Evolutionary conservation across 164 flowering plant genomes (phyloP).

Genomic region (Berberis thunbergii): DNA sequence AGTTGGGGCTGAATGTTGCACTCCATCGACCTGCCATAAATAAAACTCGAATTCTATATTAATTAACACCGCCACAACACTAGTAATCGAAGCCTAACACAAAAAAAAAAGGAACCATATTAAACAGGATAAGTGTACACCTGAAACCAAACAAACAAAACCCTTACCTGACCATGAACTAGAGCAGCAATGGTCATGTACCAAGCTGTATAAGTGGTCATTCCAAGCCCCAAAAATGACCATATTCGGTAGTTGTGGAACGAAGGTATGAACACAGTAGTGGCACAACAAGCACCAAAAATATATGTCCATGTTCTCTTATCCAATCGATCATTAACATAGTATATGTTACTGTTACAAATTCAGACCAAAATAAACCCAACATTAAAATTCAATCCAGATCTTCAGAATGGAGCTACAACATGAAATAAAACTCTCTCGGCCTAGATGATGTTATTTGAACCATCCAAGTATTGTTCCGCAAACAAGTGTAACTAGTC

Average conservation of each 20-base stretch:
- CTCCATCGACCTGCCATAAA: slow-evolving; percentile 47
- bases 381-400: too few relatives aligned
- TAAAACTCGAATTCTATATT: background rate
- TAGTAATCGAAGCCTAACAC: too few relatives aligned
- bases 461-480: too few relatives aligned
- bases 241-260: slow-evolving; percentile 94
- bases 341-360: slow-evolving; percentile 73
- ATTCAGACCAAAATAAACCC: too few relatives aligned
- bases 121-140: too few relatives aligned
- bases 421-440: too few relatives aligned
- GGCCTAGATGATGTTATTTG: too few relatives aligned
- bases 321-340: slow-evolving; percentile 83
- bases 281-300: slow-evolving; percentile 96
- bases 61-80: too few relatives aligned
- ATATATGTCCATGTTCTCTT: slow-evolving; percentile 98
- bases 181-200: slow-evolving; percentile 74
- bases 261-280: slow-evolving; percentile 93
- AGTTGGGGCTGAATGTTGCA: slow-evolving; percentile 54
- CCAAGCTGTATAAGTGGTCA: slow-evolving; percentile 99
- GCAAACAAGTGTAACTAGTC: too few relatives aligned
- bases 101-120: too few relatives aligned
- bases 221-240: slow-evolving; percentile 94
- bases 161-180: slow-evolving; percentile 72
- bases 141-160: too few relatives aligned
- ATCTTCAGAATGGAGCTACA: too few relatives aligned